phyloP scores from a whole-genome alignment of 176 grass and related monocot genomes.

The Tuctoria greenei region DNA sequence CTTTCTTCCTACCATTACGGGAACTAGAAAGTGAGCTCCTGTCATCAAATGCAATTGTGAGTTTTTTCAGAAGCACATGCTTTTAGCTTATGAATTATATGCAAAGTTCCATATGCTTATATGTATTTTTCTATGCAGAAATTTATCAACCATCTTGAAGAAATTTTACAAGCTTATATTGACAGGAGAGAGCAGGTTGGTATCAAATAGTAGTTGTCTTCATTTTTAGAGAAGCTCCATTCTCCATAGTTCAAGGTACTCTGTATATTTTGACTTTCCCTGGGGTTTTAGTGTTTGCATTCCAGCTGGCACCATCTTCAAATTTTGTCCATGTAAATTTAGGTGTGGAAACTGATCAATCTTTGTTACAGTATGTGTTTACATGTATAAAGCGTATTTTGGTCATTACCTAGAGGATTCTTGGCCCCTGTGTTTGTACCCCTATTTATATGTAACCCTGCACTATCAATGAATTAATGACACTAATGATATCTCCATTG shows the following conservation, averaged over 20 bases:
- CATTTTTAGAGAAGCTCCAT: not conserved
- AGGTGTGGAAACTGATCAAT: not conserved
- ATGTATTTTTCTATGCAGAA: conserved; percentile 46
- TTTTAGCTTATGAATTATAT: not conserved
- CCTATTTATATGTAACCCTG: too few relatives aligned
- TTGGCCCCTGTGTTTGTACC: too few relatives aligned
- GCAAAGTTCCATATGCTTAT: conserved; percentile 17
- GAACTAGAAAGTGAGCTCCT: conserved; percentile 88
- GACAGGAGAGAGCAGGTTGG: conserved; percentile 98
- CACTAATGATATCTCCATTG: too few relatives aligned
- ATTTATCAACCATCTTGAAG: conserved; percentile 94
- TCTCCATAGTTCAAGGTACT: not conserved
- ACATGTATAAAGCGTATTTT: too few relatives aligned
- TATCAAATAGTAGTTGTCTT: conserved; percentile 15
- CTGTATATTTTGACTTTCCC: not conserved
- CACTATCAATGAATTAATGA: too few relatives aligned
- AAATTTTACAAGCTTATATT: conserved; percentile 88
- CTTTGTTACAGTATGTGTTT: too few relatives aligned
- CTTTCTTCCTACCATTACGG: conserved; percentile 91
- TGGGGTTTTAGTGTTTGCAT: not conserved
- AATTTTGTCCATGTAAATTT: not conserved
- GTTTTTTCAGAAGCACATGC: conserved; percentile 16
- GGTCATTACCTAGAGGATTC: too few relatives aligned
- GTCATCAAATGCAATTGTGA: conserved; percentile 91
- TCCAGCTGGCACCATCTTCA: not conserved